Percentiles rank a stretch among this genome's conserved stretches.
Conservation (phyloP, 1,284 basidiomycete species). For the Malassezia nana region DNA sequence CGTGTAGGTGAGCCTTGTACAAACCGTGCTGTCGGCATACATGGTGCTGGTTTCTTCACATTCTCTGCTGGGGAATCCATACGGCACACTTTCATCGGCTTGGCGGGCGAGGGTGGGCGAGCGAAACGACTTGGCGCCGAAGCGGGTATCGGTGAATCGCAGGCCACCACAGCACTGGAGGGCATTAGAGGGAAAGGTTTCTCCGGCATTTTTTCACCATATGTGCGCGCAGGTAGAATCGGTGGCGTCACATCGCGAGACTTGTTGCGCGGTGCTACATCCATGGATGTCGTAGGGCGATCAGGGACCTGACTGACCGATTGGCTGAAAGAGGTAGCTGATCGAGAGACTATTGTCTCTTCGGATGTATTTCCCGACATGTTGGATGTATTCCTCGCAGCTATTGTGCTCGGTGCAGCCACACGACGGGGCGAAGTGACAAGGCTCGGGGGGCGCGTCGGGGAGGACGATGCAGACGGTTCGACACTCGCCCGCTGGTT, state of each 20-base stretch:
- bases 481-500: not conserved
- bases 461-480: not conserved
- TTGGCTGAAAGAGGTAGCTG: not conserved
- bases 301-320: not conserved
- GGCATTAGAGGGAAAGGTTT: not conserved
- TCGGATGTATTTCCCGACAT: not conserved
- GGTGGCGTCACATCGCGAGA: not conserved
- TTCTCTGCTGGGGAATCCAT: not conserved
- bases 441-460: not conserved
- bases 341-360: not conserved
- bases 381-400: not conserved
- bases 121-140: not conserved
- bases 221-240: too few relatives aligned
- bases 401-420: not conserved
- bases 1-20: not conserved
- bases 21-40: not conserved
- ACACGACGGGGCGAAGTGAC: not conserved
- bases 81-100: too few relatives aligned
- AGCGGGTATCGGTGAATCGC: not conserved
- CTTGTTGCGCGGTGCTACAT: not conserved
- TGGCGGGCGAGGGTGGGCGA: not conserved
- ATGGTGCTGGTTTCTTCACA: not conserved
- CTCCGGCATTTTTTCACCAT: not conserved
- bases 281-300: not conserved
- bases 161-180: not conserved